Percentiles rank a stretch among this genome's conserved stretches.
Evolutionary conservation across 768 basidiomycete genomes (phyloP).

Genomic region (Termitomyces sp.): DNA sequence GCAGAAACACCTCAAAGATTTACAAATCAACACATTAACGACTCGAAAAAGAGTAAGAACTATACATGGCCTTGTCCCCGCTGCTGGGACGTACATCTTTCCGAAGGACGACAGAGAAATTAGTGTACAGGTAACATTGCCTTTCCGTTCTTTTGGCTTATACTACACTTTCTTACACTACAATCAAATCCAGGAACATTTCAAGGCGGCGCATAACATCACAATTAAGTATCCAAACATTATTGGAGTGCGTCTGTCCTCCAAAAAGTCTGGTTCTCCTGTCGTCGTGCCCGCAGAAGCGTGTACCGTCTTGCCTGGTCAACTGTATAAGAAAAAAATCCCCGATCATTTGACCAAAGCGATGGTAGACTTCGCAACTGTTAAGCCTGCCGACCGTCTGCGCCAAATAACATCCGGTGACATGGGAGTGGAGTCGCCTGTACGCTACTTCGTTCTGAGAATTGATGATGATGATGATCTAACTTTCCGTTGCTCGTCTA

Average conservation of each 20-base stretch:
- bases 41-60: constrained; percentile 26
- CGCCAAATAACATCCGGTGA: constrained; percentile 32
- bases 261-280: constrained; percentile 20
- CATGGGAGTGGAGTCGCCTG: constrained; percentile 10
- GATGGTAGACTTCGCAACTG: constrained; percentile 48
- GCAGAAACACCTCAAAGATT: constrained; percentile 34
- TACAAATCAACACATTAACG: constrained; percentile 29
- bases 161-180: neutral
- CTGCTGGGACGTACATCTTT: constrained; percentile 39
- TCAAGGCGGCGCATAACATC: constrained; percentile 29
- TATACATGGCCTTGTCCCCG: constrained; percentile 32
- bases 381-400: constrained; percentile 41
- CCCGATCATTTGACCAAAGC: constrained; percentile 31
- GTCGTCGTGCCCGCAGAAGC: constrained; percentile 50
- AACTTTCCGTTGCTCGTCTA: neutral
- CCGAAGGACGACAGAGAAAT: constrained; percentile 30
- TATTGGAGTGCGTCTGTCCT: constrained; percentile 35
- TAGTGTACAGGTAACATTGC: constrained; percentile 35
- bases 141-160: neutral
- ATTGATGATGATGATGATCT: neutral
- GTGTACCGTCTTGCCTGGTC: constrained; percentile 41
- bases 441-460: constrained; percentile 8
- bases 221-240: constrained; percentile 30
- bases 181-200: constrained; percentile 38
- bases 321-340: constrained; percentile 45